Conservation (phyloP, 2,329 filamentous ascomycete species). For the Ceratocystis cubensis region DNA sequence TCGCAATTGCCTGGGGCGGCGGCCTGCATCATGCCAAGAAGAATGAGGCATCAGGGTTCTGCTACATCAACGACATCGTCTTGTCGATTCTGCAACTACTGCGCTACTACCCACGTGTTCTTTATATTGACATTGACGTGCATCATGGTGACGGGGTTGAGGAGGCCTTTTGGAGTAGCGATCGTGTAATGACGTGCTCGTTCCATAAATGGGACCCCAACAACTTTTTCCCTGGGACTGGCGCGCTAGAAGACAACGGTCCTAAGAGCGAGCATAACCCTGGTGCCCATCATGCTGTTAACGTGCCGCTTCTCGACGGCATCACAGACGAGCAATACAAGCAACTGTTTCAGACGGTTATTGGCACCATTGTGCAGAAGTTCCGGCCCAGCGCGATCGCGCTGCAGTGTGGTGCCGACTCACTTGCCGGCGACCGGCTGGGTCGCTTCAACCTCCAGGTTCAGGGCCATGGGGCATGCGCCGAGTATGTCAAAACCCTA, state of each 20-base stretch:
- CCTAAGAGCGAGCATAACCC: constrained; percentile 72
- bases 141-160: constrained; percentile 87
- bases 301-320: constrained; percentile 80
- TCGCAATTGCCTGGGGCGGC: constrained; percentile 95
- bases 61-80: constrained; percentile 98
- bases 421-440: constrained; percentile 79
- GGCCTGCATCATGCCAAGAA: constrained; percentile 95
- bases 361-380: constrained; percentile 63
- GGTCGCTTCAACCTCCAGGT: constrained; percentile 97
- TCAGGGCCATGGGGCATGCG: constrained; percentile 81
- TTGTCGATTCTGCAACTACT: constrained; percentile 82
- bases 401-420: constrained; percentile 91
- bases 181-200: constrained; percentile 81
- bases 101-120: constrained; percentile 65
- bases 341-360: constrained; percentile 68
- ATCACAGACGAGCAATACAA: constrained; percentile 86
- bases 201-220: constrained; percentile 90
- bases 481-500: constrained; percentile 74
- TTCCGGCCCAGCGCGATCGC: constrained; percentile 89
- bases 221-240: constrained; percentile 81
- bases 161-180: constrained; percentile 79
- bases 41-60: constrained; percentile 86
- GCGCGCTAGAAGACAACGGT: constrained; percentile 74
- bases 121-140: constrained; percentile 92
- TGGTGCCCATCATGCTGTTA: constrained; percentile 78